phyloP scores from a whole-genome alignment of 257 asterid genomes.

The Paraleonurus japonicus region DNA sequence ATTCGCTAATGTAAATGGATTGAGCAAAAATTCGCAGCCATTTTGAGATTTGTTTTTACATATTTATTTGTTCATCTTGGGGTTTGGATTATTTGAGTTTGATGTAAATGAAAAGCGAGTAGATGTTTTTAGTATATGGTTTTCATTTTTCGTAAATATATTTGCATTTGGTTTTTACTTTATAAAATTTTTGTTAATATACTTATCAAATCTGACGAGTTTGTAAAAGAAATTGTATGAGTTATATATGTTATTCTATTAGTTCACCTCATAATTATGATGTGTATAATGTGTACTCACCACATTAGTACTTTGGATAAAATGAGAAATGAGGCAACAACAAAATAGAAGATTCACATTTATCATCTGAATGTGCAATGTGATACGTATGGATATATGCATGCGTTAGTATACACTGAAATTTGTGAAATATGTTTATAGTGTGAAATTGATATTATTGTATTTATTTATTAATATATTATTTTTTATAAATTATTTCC shows the following conservation, averaged over 20 bases:
- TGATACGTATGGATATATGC: too few species aligned
- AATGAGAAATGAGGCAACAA: too few species aligned
- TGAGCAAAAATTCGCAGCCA: slow-evolving; percentile 36
- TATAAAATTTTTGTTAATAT: neutral
- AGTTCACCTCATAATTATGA: neutral
- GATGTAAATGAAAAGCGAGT: slow-evolving; percentile 7
- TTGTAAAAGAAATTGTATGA: neutral
- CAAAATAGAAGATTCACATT: too few species aligned
- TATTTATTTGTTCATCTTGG: neutral
- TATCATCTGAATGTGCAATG: too few species aligned
- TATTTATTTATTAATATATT: too few species aligned
- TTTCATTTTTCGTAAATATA: neutral
- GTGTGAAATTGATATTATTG: too few species aligned
- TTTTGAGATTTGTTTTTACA: slow-evolving; percentile 24
- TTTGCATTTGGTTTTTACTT: neutral
- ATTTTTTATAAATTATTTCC: too few species aligned
- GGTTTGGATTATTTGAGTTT: neutral
- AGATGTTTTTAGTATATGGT: neutral
- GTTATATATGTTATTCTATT: neutral
- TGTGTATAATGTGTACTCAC: neutral
- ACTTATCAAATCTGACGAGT: neutral
- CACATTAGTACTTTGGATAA: too few species aligned
- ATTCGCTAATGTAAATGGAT: slow-evolving; percentile 33
- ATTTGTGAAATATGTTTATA: too few species aligned
- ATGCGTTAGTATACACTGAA: too few species aligned